Percentiles rank a stretch among this genome's conserved stretches.
Conservation (phyloP, 1,284 basidiomycete species). For the Sanghuangporus sanghuang region DNA sequence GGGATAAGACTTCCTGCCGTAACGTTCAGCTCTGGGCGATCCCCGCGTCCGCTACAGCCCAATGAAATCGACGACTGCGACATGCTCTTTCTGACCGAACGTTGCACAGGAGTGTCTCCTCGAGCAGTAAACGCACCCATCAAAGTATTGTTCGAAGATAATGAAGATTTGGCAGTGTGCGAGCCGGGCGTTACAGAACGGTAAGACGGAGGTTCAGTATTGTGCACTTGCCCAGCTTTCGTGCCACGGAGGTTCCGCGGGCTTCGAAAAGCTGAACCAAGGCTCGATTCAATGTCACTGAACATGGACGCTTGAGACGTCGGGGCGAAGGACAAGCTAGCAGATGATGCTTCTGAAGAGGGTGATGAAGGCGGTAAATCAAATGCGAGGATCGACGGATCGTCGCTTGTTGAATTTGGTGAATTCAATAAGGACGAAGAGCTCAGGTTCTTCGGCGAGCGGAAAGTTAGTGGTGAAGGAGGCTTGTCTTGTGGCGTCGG, state of each 20-base stretch:
- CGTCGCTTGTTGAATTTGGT: slow-evolving; percentile 4
- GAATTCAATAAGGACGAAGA: slow-evolving; percentile 11
- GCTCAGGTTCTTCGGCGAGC: slow-evolving; percentile 10
- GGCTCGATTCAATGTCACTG: not conserved
- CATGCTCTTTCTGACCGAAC: slow-evolving; percentile 14
- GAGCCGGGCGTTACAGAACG: not conserved
- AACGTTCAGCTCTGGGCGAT: slow-evolving; percentile 10
- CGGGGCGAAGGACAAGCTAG: slow-evolving; percentile 12
- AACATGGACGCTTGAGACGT: not conserved
- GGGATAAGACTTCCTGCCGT: slow-evolving; percentile 2
- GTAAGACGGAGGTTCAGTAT: not conserved
- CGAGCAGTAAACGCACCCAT: slow-evolving; percentile 9
- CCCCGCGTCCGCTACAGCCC: not conserved
- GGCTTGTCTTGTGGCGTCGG: slow-evolving; percentile 12
- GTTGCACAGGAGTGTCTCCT: slow-evolving; percentile 14
- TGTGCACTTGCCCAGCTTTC: slow-evolving; percentile 3
- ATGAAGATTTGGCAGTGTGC: slow-evolving; percentile 14
- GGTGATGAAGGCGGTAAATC: slow-evolving; percentile 14
- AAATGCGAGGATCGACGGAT: slow-evolving; percentile 12
- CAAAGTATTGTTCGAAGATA: slow-evolving; percentile 12
- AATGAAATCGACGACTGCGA: slow-evolving; percentile 12
- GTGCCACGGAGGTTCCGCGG: not conserved
- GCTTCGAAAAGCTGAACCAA: not conserved
- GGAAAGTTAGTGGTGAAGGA: slow-evolving; percentile 15
- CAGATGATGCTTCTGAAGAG: slow-evolving; percentile 12